Evolutionary conservation across 2,329 filamentous ascomycete species (phyloP).

Genomic region (Aureobasidium melanogenum): DNA sequence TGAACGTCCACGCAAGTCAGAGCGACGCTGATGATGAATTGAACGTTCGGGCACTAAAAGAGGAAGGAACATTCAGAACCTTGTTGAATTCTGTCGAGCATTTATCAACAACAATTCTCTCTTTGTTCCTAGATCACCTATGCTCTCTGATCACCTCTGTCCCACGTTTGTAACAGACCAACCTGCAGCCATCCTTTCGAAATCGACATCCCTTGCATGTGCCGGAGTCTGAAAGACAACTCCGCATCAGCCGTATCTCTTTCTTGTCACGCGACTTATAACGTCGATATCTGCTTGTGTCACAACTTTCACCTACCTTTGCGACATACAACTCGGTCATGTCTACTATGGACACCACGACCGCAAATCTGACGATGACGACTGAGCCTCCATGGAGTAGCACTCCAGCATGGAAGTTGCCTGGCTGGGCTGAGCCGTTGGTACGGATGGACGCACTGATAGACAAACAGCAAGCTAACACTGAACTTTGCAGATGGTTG

Average conservation of each 20-base stretch:
- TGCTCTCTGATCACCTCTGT: neutral
- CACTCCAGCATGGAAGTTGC: conserved; percentile 33
- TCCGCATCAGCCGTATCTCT: neutral
- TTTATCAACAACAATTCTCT: neutral
- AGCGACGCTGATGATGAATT: neutral
- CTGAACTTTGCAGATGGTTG: conserved; percentile 34
- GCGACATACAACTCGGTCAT: neutral
- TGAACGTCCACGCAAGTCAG: neutral
- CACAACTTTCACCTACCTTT: neutral
- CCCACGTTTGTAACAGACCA: neutral
- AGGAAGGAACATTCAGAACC: neutral
- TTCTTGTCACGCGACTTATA: neutral
- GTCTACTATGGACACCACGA: neutral
- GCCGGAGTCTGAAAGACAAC: neutral
- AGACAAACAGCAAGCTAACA: neutral
- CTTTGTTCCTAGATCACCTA: neutral
- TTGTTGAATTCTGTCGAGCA: neutral
- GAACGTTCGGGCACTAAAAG: neutral
- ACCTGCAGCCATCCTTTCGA: neutral
- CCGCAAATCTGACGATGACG: conserved; percentile 13
- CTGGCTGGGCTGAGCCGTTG: conserved; percentile 33
- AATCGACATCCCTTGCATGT: neutral
- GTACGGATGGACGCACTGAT: conserved; percentile 16
- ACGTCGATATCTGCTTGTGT: neutral
- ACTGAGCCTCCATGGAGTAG: conserved; percentile 29